Conservation (phyloP, 257 asterid genomes). For the Verbascum thapsus region DNA sequence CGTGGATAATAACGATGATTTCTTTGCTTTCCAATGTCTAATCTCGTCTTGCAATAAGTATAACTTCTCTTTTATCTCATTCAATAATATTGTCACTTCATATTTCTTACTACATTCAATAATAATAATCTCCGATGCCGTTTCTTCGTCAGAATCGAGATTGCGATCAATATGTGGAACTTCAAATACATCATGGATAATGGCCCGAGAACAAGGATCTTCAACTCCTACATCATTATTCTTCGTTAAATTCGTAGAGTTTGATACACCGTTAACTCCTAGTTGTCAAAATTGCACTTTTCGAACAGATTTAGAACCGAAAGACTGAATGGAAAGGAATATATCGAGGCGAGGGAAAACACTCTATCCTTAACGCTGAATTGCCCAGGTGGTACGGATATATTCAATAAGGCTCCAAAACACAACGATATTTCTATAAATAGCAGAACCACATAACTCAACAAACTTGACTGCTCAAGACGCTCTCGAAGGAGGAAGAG, state of each 20-base stretch:
- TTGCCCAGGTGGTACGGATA: too few relatives aligned
- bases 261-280: conserved; percentile 31
- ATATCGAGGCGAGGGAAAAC: too few relatives aligned
- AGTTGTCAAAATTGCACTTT: too few relatives aligned
- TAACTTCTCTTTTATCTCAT: conserved; percentile 56
- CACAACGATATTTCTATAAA: too few relatives aligned
- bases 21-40: conserved; percentile 42
- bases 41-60: conserved; percentile 49
- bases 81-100: conserved; percentile 61
- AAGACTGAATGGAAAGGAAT: too few relatives aligned
- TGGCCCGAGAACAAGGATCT: conserved; percentile 39
- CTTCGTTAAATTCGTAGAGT: conserved; percentile 18
- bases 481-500: too few relatives aligned
- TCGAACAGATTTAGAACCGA: too few relatives aligned
- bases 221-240: conserved; percentile 36
- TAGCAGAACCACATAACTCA: too few relatives aligned
- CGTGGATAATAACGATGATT: neutral
- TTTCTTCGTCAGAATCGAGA: conserved; percentile 21
- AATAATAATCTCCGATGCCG: conserved; percentile 56
- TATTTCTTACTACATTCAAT: conserved; percentile 45
- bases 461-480: too few relatives aligned
- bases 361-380: too few relatives aligned
- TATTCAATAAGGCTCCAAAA: too few relatives aligned
- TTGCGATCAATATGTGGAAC: conserved; percentile 55
- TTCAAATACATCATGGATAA: conserved; percentile 68